Conservation (phyloP, 345 rosid species). For the Syzygium aqueum region DNA sequence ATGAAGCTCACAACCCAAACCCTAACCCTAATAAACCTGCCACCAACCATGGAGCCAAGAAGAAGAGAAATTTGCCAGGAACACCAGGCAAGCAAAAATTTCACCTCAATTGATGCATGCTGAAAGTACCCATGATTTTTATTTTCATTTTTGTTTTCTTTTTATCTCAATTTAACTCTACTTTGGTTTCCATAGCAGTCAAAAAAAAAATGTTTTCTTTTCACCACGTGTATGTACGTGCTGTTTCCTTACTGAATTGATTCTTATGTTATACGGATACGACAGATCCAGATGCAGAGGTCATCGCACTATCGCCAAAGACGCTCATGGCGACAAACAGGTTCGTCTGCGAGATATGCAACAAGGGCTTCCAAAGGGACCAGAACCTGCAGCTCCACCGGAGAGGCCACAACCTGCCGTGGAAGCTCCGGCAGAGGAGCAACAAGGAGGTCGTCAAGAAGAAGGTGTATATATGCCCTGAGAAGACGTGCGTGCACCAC, state of each 20-base stretch:
- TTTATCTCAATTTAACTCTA: background rate
- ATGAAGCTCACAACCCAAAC: conserved; percentile 44
- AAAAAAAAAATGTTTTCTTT: background rate
- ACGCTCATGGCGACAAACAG: conserved; percentile 91
- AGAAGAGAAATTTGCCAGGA: conserved; percentile 92
- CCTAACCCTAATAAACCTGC: conserved; percentile 48
- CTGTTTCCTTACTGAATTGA: background rate
- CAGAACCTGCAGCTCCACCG: conserved; percentile 95
- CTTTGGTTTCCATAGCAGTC: background rate
- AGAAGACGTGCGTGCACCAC: conserved; percentile 85
- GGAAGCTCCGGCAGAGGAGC: conserved; percentile 80
- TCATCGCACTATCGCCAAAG: conserved; percentile 85
- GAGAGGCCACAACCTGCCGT: conserved; percentile 93
- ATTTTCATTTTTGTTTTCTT: background rate
- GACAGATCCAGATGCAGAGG: conserved; percentile 97
- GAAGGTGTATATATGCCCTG: conserved; percentile 92
- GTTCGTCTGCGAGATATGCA: conserved; percentile 89
- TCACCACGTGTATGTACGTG: background rate
- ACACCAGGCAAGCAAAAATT: conserved; percentile 51
- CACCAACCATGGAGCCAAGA: conserved; percentile 49
- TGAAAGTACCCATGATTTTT: background rate
- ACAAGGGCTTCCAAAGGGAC: conserved; percentile 95
- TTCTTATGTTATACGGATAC: background rate
- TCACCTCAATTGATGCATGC: background rate
- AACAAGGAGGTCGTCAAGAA: conserved; percentile 53